phyloP scores from a whole-genome alignment of 2,329 filamentous ascomycete species.

The Trichoderma sp. region DNA sequence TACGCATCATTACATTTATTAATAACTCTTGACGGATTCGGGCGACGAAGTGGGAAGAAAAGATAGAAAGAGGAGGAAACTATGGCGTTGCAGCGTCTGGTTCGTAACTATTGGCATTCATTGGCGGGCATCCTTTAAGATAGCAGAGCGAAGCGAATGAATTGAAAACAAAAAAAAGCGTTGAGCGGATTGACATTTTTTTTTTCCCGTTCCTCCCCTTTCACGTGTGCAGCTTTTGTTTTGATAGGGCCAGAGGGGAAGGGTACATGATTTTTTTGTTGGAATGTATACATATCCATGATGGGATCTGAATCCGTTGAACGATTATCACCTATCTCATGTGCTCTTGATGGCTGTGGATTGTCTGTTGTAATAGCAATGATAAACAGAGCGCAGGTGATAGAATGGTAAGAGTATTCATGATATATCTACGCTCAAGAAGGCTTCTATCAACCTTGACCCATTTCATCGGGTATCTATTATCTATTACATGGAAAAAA shows the following conservation, averaged over 20 bases:
- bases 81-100: not conserved
- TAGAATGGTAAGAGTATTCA: not conserved
- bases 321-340: not conserved
- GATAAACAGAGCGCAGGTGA: not conserved
- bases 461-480: not conserved
- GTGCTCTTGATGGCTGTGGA: not conserved
- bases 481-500: constrained; percentile 1
- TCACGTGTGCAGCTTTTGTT: not conserved
- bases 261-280: no score
- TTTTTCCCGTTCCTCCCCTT: not conserved
- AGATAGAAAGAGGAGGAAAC: not conserved
- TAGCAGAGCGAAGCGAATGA: not conserved
- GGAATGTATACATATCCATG: not conserved
- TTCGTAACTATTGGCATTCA: not conserved
- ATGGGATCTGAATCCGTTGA: not conserved
- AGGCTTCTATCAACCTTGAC: not conserved
- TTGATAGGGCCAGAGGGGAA: not conserved
- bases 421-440: not conserved
- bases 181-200: not conserved
- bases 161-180: not conserved
- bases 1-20: not conserved
- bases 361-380: not conserved
- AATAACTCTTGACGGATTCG: not conserved
- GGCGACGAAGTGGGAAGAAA: not conserved
- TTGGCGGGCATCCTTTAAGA: not conserved